phyloP scores from a whole-genome alignment of 805 yeast genomes.

The Starmera caribaea region DNA sequence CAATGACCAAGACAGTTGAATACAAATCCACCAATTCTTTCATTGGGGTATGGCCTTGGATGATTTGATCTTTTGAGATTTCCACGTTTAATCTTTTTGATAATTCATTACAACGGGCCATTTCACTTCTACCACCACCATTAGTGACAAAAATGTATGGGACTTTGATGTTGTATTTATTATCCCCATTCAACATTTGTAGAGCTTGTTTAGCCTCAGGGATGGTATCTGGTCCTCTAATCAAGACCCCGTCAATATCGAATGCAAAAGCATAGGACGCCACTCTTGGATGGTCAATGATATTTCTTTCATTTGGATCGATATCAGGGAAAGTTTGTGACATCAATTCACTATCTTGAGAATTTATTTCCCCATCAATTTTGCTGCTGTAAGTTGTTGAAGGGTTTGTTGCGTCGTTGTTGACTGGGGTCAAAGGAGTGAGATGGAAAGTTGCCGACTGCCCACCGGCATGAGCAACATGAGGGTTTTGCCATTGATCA shows the following conservation, averaged over 20 bases:
- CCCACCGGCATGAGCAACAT: too few relatives aligned
- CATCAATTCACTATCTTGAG: too few relatives aligned
- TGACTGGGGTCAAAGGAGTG: slow-evolving; percentile 15
- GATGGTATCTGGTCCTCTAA: slow-evolving; percentile 76
- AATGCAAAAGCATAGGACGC: slow-evolving; percentile 86
- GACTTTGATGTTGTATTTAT: slow-evolving; percentile 65
- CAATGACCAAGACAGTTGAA: slow-evolving; percentile 74
- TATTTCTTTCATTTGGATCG: slow-evolving; percentile 30
- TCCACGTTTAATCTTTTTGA: slow-evolving; percentile 47
- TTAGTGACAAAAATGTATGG: slow-evolving; percentile 84
- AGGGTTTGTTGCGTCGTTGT: too few relatives aligned
- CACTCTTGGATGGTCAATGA: slow-evolving; percentile 61
- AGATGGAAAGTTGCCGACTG: too few relatives aligned
- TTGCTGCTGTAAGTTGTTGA: too few relatives aligned
- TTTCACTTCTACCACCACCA: slow-evolving; percentile 86
- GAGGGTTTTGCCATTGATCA: slow-evolving; percentile 48
- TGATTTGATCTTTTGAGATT: slow-evolving; percentile 68
- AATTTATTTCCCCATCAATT: too few relatives aligned
- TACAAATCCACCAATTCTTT: slow-evolving; percentile 61
- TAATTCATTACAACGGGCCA: slow-evolving; percentile 63
- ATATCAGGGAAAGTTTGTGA: too few relatives aligned
- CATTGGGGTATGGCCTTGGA: slow-evolving; percentile 95
- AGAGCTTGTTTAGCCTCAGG: slow-evolving; percentile 74
- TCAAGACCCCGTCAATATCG: slow-evolving; percentile 87
- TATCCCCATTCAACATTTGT: slow-evolving; percentile 64